phyloP scores from a whole-genome alignment of 2,329 filamentous ascomycete species.

The Fusarium annulatum region DNA sequence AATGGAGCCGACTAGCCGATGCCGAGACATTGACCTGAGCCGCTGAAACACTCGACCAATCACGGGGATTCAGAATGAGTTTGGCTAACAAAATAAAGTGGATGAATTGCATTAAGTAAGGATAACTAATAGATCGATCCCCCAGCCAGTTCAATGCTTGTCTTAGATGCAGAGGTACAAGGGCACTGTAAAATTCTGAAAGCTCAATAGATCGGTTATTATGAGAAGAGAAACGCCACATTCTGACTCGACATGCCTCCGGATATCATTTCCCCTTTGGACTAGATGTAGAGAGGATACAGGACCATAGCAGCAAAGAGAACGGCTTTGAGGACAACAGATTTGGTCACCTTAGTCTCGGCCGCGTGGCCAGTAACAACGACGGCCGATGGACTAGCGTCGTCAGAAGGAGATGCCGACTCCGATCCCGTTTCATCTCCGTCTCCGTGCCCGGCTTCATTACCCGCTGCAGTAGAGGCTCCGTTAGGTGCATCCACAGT shows the following conservation, averaged over 20 bases:
- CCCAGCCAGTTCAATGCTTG: neutral
- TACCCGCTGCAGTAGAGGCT: neutral
- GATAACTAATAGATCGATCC: neutral
- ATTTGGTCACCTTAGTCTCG: rapidly evolving
- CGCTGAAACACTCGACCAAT: neutral
- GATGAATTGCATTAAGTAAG: neutral
- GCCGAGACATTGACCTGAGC: neutral
- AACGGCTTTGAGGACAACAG: rapidly evolving
- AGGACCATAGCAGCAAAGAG: neutral
- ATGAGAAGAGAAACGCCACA: neutral
- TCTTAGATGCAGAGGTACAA: neutral
- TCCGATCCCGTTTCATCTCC: neutral
- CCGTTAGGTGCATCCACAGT: neutral
- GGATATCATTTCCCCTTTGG: neutral
- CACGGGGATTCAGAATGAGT: neutral
- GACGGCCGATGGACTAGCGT: neutral
- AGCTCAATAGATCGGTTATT: neutral
- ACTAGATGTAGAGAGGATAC: neutral
- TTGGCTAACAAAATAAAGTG: neutral
- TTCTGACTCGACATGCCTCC: neutral
- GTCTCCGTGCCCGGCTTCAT: neutral
- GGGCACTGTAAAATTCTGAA: neutral
- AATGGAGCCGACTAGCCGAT: neutral
- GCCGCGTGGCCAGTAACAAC: neutral
- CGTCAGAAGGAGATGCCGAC: neutral